Conservation (phyloP, 1,284 basidiomycete species). For the Fereydounia khargensis region DNA sequence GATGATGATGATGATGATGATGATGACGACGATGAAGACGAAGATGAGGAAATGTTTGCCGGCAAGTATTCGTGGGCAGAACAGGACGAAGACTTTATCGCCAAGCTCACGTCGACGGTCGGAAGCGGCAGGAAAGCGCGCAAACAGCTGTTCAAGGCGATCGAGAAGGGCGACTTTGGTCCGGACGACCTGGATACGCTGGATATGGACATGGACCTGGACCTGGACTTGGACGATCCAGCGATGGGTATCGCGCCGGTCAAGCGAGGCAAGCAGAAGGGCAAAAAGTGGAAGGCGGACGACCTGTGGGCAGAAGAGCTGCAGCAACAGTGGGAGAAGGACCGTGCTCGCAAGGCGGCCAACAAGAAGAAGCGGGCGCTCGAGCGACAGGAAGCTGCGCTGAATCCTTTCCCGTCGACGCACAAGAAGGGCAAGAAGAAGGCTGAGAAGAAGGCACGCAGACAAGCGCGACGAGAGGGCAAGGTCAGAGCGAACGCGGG, state of each 20-base stretch:
- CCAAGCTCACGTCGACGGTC: slow-evolving; percentile 59
- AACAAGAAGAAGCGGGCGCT: slow-evolving; percentile 42
- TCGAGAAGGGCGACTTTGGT: slow-evolving; percentile 66
- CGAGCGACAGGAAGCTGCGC: slow-evolving; percentile 62
- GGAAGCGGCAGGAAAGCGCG: slow-evolving; percentile 59
- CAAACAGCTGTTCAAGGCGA: slow-evolving; percentile 67
- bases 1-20: slow-evolving; percentile 19
- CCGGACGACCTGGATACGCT: slow-evolving; percentile 68
- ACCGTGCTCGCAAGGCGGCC: slow-evolving; percentile 32
- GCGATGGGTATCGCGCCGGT: slow-evolving; percentile 32
- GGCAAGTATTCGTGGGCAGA: slow-evolving; percentile 64
- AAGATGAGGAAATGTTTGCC: slow-evolving; percentile 51
- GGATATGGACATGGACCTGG: slow-evolving; percentile 57
- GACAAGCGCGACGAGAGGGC: slow-evolving; percentile 29
- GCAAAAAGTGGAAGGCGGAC: slow-evolving; percentile 64
- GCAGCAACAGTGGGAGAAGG: slow-evolving; percentile 62
- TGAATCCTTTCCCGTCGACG: slow-evolving; percentile 59
- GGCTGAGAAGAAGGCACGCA: slow-evolving; percentile 31
- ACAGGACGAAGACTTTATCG: slow-evolving; percentile 67
- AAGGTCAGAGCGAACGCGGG: slow-evolving; percentile 29
- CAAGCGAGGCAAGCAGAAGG: slow-evolving; percentile 30
- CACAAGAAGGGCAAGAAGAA: slow-evolving; percentile 43
- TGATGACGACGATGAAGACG: slow-evolving; percentile 13
- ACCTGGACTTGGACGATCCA: slow-evolving; percentile 54
- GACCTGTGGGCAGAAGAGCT: slow-evolving; percentile 67